phyloP scores from a whole-genome alignment of 441 rosid species.

The Pelargonium cotyledonis region DNA sequence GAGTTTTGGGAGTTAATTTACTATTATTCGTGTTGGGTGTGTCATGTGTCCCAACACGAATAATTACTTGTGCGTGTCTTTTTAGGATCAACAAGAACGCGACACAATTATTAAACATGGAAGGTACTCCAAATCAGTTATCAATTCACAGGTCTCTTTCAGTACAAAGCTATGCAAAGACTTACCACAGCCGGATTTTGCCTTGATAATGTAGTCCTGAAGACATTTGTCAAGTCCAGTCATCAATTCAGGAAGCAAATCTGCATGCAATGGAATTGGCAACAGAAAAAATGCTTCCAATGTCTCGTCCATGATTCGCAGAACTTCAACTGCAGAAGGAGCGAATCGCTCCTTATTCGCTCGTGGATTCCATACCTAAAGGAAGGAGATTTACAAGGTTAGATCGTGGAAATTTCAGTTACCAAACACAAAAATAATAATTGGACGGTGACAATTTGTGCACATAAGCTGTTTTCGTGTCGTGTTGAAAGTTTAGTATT shows the following conservation, averaged over 20 bases:
- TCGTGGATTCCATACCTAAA: slow-evolving; percentile 58
- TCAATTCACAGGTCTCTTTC: background rate
- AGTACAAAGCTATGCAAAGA: slow-evolving; percentile 4
- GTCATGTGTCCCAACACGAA: too few species aligned
- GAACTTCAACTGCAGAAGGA: slow-evolving; percentile 57
- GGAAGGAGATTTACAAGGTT: slow-evolving; percentile 13
- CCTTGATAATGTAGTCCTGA: slow-evolving; percentile 50
- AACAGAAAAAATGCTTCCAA: slow-evolving; percentile 63
- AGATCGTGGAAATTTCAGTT: background rate
- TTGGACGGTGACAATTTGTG: too few species aligned
- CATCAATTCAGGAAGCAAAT: slow-evolving; percentile 52
- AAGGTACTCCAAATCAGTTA: background rate
- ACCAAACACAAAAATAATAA: too few species aligned
- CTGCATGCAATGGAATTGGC: slow-evolving; percentile 51
- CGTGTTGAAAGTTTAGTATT: too few species aligned
- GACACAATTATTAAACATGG: too few species aligned
- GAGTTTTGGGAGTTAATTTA: too few species aligned
- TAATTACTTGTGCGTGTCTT: too few species aligned
- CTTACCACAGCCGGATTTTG: slow-evolving; percentile 65
- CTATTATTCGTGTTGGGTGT: too few species aligned
- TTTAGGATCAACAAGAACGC: too few species aligned
- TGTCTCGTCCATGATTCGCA: slow-evolving; percentile 59
- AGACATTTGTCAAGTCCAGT: slow-evolving; percentile 50
- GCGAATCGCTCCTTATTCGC: slow-evolving; percentile 50
- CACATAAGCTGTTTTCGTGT: too few species aligned